phyloP scores from a whole-genome alignment of 495 filamentous ascomycete genomes.

The Monascus purpureus region DNA sequence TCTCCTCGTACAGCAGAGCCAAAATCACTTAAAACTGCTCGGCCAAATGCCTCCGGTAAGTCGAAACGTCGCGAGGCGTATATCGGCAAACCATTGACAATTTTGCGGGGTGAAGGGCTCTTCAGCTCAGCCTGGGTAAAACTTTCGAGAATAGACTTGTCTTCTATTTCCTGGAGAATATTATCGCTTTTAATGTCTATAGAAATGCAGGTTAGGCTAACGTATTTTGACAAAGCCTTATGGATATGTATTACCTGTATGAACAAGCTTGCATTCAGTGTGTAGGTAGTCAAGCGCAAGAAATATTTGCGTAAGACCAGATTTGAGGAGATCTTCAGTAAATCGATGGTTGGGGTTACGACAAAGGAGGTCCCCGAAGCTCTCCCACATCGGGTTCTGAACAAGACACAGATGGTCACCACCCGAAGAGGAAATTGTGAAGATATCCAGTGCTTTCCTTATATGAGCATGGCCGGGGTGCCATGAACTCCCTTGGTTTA shows the following conservation, averaged over 20 bases:
- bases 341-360: constrained; percentile 16
- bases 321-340: constrained; percentile 17
- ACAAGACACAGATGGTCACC: constrained; percentile 24
- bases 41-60: constrained; percentile 13
- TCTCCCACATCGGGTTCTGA: constrained; percentile 27
- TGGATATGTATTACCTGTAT: constrained; percentile 16
- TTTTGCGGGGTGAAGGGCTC: constrained; percentile 24
- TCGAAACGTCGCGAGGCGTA: constrained; percentile 25
- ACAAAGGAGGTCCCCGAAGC: constrained; percentile 19
- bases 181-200: constrained; percentile 31
- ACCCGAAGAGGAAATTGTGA: constrained; percentile 13
- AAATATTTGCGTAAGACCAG: constrained; percentile 19
- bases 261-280: constrained; percentile 35
- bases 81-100: constrained; percentile 13
- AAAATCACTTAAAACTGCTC: constrained; percentile 53
- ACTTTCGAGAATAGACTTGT: constrained; percentile 21
- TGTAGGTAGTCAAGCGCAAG: constrained; percentile 31
- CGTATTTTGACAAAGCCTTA: constrained; percentile 4
- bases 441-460: constrained; percentile 16
- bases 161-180: constrained; percentile 27
- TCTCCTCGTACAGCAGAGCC: constrained; percentile 56
- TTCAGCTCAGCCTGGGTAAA: constrained; percentile 17
- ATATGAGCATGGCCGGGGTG: constrained; percentile 17
- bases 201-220: constrained; percentile 6
- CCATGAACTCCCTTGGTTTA: constrained; percentile 8